phyloP scores from a whole-genome alignment of 202 grass and related monocot species.

The Tripidium arundinaceum region DNA sequence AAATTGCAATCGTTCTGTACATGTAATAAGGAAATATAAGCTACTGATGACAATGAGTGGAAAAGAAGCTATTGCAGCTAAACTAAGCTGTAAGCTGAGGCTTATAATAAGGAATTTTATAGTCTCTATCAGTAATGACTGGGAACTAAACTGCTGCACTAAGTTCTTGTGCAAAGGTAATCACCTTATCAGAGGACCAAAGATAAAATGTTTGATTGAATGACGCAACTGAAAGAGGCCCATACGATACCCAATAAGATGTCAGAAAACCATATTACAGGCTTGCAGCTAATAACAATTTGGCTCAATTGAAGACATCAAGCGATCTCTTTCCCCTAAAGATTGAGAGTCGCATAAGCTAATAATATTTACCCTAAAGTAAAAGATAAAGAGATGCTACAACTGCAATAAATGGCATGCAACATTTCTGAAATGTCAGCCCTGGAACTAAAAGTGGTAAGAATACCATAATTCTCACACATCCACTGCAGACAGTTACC shows the following conservation, averaged over 20 bases:
- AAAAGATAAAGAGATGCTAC: not conserved
- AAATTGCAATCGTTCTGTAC: slow-evolving; percentile 15
- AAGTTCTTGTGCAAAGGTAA: slow-evolving; percentile 8
- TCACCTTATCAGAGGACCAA: slow-evolving; percentile 4
- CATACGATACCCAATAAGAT: slow-evolving; percentile 12
- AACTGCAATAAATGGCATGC: slow-evolving; percentile 12
- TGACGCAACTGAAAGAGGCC: not conserved
- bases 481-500: not conserved
- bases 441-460: slow-evolving; percentile 2
- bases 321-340: not conserved
- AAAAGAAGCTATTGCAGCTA: slow-evolving; percentile 1
- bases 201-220: slow-evolving; percentile 1
- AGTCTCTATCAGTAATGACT: slow-evolving; percentile 10
- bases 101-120: not conserved
- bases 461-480: not conserved
- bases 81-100: not conserved
- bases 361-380: slow-evolving; percentile 19
- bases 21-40: slow-evolving; percentile 11
- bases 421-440: slow-evolving; percentile 13
- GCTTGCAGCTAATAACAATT: not conserved
- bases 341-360: not conserved
- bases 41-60: not conserved
- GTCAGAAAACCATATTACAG: slow-evolving; percentile 8
- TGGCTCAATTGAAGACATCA: not conserved
- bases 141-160: not conserved